Base-by-base conservation (phyloP, 805 yeast genomes). In the Pichia nakasei region DNA sequence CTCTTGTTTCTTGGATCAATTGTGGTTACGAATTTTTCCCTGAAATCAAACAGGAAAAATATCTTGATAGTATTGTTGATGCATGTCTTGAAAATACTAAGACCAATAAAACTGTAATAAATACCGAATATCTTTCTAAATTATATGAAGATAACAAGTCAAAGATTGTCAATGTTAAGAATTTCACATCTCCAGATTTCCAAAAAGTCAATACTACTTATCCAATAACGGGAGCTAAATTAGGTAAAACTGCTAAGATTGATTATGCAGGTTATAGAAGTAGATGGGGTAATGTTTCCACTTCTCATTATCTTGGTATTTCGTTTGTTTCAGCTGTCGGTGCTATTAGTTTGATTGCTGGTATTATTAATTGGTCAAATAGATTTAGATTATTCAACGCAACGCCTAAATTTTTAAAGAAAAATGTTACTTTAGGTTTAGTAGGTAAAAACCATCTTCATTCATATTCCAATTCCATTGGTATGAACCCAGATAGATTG, bases 261-360 rank as follows among this genome's bases (percentile, higher is more conserved):
- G 53, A 57, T 17, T 62, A 53, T 46, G 21, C 31, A 2, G 55
- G 67, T 9, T 49, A 52, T 35, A 47, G 50, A 20, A 44, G 49
- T 31, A 61, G 72, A 54, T 67, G 47, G 39, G 54, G 58, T 15
- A 70, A 68, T 46, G 38, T 57, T 7, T 67, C 66, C 43, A 60
- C 61, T 20, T 72, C 80, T 3, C 65, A 73, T 24, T 65, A 60
- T 46, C 59, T 70, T 53, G 82, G 75, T 35, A 60, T 68, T 13
- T 76, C 68, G 2, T 49, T 69, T 32, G 44, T 78, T 20, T 71
- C 73, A 0, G 75, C 70, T 49, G 75, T 80, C 79, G 71, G 63
- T 4, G 41, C 64, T 1, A 59, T 78, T 35, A 52, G 74, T 43
- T 35, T 76, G 1, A 24, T 69, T 21, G 66, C 74, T 4, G 67